Evolutionary conservation across 495 filamentous ascomycete species (phyloP).

Genomic region (Penicillium lagena): DNA sequence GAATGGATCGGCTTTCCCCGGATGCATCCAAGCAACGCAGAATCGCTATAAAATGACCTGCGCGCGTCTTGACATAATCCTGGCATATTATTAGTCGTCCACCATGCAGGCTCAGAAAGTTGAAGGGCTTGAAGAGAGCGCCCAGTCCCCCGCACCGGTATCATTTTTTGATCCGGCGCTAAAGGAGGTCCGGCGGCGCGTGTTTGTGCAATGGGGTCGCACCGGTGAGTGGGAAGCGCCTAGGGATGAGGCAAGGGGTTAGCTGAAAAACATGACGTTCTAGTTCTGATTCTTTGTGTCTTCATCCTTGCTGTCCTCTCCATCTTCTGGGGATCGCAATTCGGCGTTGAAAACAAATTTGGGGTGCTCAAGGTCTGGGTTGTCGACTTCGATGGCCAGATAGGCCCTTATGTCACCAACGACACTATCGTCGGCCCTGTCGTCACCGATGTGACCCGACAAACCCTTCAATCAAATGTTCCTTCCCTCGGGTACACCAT

Average conservation of each 20-base stretch:
- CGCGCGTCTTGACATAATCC: no score
- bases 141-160: slow-evolving; percentile 32
- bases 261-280: not conserved
- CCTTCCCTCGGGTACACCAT: slow-evolving; percentile 45
- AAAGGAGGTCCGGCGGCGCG: slow-evolving; percentile 37
- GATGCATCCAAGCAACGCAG: no score
- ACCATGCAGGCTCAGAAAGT: not conserved
- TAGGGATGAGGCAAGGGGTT: not conserved
- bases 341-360: slow-evolving; percentile 40
- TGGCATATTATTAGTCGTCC: not conserved
- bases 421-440: slow-evolving; percentile 51
- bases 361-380: slow-evolving; percentile 48
- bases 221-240: slow-evolving; percentile 12
- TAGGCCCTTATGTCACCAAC: slow-evolving; percentile 41
- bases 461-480: slow-evolving; percentile 22
- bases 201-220: slow-evolving; percentile 30
- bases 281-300: slow-evolving; percentile 46
- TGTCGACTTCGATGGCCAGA: slow-evolving; percentile 58
- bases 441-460: slow-evolving; percentile 35
- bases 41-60: no score
- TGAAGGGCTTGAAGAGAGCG: slow-evolving; percentile 5
- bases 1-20: no score
- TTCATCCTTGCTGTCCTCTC: slow-evolving; percentile 52
- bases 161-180: slow-evolving; percentile 46
- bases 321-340: slow-evolving; percentile 57